These are phyloP conservation scores for Annulohypoxylon maeteangense DNA, from an alignment of 495 filamentous ascomycete species.

Conservation along the genomic window DNA sequence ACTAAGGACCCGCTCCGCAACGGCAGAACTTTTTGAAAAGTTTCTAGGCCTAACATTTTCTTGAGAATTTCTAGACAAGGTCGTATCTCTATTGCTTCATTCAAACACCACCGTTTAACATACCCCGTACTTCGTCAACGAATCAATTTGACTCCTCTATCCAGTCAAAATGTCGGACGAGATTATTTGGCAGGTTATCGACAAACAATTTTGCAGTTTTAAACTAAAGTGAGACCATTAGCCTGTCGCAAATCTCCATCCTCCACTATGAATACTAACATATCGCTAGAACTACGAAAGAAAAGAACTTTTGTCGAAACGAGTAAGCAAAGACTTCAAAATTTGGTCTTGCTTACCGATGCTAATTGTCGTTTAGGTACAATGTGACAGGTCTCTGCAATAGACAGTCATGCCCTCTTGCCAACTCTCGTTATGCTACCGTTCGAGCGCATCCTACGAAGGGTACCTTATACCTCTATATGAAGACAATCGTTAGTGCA, in stretches of 20 bases:
- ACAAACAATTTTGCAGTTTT: constrained; percentile 93
- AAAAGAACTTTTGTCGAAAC: constrained; percentile 93
- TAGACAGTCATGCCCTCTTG: constrained; percentile 92
- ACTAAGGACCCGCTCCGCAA: constrained; percentile 2
- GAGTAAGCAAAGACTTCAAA: constrained; percentile 68
- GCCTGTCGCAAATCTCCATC: constrained; percentile 20
- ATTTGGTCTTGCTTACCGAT: background rate
- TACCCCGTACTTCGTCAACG: background rate
- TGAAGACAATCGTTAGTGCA: constrained; percentile 77
- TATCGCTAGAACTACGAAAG: constrained; percentile 78
- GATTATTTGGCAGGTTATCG: constrained; percentile 94
- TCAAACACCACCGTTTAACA: background rate
- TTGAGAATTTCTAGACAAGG: constrained; percentile 15
- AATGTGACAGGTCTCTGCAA: constrained; percentile 93
- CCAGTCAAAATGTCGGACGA: constrained; percentile 83
- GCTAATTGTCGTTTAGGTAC: constrained; percentile 13
- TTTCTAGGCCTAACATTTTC: constrained; percentile 23
- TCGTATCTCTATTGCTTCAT: background rate
- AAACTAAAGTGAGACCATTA: constrained; percentile 80
- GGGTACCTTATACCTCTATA: constrained; percentile 92
- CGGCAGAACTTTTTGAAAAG: constrained; percentile 40
- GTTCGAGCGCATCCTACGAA: constrained; percentile 84
- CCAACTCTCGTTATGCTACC: constrained; percentile 95
- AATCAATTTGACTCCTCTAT: background rate
- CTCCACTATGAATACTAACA: constrained; percentile 35